Conservation (phyloP, 768 basidiomycete species). For the Sutorius australiensis region DNA sequence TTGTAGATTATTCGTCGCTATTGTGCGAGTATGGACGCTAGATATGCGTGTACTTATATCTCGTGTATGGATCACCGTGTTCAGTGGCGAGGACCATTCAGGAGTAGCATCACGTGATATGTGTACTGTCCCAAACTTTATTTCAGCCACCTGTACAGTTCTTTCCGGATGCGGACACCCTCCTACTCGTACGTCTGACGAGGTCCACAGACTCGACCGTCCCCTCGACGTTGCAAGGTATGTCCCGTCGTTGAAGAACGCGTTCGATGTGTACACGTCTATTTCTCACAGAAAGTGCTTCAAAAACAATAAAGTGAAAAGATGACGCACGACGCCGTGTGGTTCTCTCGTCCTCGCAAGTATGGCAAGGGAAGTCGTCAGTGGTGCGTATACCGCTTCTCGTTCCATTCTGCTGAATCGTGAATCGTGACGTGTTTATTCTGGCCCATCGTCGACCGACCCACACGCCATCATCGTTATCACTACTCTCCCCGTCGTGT, state of each 20-base stretch:
- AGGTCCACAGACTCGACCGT: neutral
- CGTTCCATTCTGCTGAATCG: neutral
- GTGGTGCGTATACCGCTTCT: constrained; percentile 32
- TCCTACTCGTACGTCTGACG: neutral
- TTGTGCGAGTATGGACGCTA: neutral
- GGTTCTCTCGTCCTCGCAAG: constrained; percentile 95
- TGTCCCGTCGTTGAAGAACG: neutral
- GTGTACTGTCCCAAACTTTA: constrained; percentile 6
- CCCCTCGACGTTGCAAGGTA: constrained; percentile 22
- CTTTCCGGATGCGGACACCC: constrained; percentile 5
- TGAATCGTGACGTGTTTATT: neutral
- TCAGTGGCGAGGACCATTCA: no score
- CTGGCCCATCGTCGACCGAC: neutral
- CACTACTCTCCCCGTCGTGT: neutral
- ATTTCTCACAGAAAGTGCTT: neutral
- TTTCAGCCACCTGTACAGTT: constrained; percentile 30
- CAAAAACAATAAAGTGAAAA: constrained; percentile 60
- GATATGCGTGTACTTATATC: neutral
- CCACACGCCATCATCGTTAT: neutral
- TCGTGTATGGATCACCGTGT: neutral
- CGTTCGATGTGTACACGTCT: neutral
- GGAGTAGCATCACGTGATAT: neutral
- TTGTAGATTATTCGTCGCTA: neutral
- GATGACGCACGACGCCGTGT: constrained; percentile 99
- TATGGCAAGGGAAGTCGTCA: constrained; percentile 94